Evolutionary conservation across 495 filamentous ascomycete species (phyloP), one percentile per base, ranked within the genome.

Genomic region (Tirmania nivea): DNA sequence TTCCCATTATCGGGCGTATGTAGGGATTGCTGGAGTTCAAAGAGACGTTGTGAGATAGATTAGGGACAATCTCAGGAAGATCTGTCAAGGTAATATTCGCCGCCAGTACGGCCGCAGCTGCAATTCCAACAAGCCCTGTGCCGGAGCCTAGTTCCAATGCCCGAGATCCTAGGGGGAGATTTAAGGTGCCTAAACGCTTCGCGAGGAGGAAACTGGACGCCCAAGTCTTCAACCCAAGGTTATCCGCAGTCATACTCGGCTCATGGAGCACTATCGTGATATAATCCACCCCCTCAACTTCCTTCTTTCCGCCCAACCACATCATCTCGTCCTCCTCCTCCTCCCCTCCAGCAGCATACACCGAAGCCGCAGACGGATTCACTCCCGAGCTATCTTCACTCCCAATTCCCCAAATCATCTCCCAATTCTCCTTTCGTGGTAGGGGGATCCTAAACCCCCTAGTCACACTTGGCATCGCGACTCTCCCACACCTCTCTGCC

Each of bases 141-240:
- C 79, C 79, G 2, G 79, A 72, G 5, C 79, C 79, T 3, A 83
- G 70, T 59, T 83, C 79, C 5, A 83, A 69, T 9, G 75, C 66
- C 17, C 54, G 53, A 0, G 61, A 21, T 34, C 20, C 56, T 2
- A 34, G 8, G 2, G 55, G 37, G 17, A 54, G 51, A 11, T 54
- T 37, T 3, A 55, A 47, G 17, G 47, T 51, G 5, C 65, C 60
- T 2, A 96, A 77, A 11, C 80, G 78, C 57, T 79, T 83, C 0
- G 90, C 82, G 16, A 97, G 79, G 3, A 92, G 74, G 63, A 84
- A 90, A 0, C 86, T 86, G 0, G 85, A 85, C 0, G 83, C 78
- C 88, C 88, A 94, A 0, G 88, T 95, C 63, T 95, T 95, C 60
- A 86, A 74, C 10, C 90, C 90, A 14, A 95, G 74, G 54, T 88